phyloP scores from a whole-genome alignment of 768 basidiomycete species.

The Lactifluus subvellereus region DNA sequence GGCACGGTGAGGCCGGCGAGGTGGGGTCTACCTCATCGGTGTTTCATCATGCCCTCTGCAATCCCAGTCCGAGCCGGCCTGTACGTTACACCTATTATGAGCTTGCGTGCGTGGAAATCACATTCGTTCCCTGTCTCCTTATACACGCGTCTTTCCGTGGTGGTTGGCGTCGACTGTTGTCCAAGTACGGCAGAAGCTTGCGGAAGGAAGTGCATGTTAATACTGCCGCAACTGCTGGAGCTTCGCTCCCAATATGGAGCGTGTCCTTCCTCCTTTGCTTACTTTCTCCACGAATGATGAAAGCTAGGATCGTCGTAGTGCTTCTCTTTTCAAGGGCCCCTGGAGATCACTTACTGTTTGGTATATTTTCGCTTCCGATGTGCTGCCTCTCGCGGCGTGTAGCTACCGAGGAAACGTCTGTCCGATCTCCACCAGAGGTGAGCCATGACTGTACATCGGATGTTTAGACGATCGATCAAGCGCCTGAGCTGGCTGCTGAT shows the following conservation, averaged over 20 bases:
- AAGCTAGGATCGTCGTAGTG: slow-evolving; percentile 5
- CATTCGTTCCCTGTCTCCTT: neutral
- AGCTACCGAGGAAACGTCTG: neutral
- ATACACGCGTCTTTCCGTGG: neutral
- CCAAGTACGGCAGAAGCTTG: slow-evolving; percentile 11
- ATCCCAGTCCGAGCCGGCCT: neutral
- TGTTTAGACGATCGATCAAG: slow-evolving; percentile 1
- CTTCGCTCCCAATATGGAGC: slow-evolving; percentile 14
- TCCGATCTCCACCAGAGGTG: slow-evolving; percentile 11
- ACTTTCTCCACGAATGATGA: neutral
- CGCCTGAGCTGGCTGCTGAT: neutral
- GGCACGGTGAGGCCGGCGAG: slow-evolving; percentile 3
- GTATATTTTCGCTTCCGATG: neutral
- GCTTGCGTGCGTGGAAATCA: neutral
- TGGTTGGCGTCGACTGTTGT: slow-evolving; percentile 8
- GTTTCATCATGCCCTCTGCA: neutral
- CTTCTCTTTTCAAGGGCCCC: slow-evolving; percentile 1
- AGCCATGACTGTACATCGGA: slow-evolving; percentile 2
- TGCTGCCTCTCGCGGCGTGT: neutral
- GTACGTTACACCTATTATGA: neutral
- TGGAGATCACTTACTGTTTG: neutral
- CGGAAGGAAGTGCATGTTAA: neutral
- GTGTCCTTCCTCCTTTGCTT: slow-evolving; percentile 7
- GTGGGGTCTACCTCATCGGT: neutral
- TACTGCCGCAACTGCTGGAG: neutral